phyloP scores from a whole-genome alignment of 1,139 yeast genomes.

The Lipomyces yarrowii region DNA sequence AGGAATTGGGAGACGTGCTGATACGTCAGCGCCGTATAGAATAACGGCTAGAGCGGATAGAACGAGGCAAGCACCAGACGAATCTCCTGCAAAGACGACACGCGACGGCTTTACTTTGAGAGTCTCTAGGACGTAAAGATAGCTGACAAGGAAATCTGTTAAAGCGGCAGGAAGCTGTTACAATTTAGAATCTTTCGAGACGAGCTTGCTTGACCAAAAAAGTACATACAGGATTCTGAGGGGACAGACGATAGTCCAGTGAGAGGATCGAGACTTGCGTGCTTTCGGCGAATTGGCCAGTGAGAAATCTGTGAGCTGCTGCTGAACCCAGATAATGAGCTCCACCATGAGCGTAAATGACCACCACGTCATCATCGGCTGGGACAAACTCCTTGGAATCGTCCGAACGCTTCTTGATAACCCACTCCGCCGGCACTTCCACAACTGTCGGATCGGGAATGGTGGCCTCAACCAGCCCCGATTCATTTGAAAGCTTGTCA shows the following conservation, averaged over 20 bases:
- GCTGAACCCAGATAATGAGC: slow-evolving; percentile 34
- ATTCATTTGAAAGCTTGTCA: slow-evolving; percentile 16
- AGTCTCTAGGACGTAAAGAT: slow-evolving; percentile 24
- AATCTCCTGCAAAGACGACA: slow-evolving; percentile 33
- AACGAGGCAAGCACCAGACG: slow-evolving; percentile 32
- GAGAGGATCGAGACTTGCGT: slow-evolving; percentile 31
- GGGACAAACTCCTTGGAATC: neutral
- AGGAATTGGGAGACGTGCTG: slow-evolving; percentile 31
- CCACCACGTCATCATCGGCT: slow-evolving; percentile 24
- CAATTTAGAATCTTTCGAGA: neutral
- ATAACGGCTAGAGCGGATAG: slow-evolving; percentile 23
- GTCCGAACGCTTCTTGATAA: slow-evolving; percentile 9
- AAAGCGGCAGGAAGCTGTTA: slow-evolving; percentile 29
- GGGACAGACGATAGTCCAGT: slow-evolving; percentile 32
- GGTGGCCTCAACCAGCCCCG: slow-evolving; percentile 16
- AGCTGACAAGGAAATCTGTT: slow-evolving; percentile 30
- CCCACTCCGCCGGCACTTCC: slow-evolving; percentile 25
- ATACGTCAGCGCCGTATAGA: slow-evolving; percentile 13
- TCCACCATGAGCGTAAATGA: slow-evolving; percentile 34
- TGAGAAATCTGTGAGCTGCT: slow-evolving; percentile 30
- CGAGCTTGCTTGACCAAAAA: neutral
- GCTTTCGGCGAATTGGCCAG: slow-evolving; percentile 27
- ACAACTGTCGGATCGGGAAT: slow-evolving; percentile 20
- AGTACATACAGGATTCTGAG: slow-evolving; percentile 30
- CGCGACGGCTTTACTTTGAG: slow-evolving; percentile 24